Evolutionary conservation across 2,329 filamentous ascomycete genomes (phyloP).

Genomic region (Pestalotiopsis sp.): DNA sequence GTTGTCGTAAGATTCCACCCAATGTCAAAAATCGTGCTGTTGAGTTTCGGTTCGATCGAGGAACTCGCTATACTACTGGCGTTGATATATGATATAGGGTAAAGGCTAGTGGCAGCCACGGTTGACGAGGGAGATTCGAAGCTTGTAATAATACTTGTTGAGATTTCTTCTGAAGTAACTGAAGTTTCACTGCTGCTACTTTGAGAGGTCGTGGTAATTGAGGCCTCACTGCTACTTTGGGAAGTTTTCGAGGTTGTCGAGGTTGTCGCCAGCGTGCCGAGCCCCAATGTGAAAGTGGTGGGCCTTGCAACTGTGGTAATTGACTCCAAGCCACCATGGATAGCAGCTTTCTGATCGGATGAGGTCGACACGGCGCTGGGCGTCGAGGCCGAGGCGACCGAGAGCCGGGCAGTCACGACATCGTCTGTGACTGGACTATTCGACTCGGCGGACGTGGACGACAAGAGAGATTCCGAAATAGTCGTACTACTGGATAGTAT

Average conservation of each 20-base stretch:
- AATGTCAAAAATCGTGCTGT: background rate
- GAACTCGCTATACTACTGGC: background rate
- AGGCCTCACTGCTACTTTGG: background rate
- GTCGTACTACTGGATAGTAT: background rate
- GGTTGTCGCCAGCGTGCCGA: background rate
- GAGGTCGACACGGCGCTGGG: background rate
- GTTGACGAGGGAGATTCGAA: background rate
- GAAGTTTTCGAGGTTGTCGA: background rate
- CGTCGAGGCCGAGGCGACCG: background rate
- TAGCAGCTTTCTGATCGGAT: background rate
- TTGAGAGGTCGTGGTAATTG: background rate
- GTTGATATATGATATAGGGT: background rate
- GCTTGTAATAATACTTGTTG: background rate
- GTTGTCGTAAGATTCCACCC: background rate
- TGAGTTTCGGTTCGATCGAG: background rate
- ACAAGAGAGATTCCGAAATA: background rate
- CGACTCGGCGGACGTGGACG: background rate
- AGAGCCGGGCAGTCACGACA: background rate
- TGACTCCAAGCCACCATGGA: background rate
- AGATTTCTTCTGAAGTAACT: background rate
- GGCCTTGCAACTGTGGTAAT: background rate
- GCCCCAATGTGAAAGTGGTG: constrained; percentile 1
- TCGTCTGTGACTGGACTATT: background rate
- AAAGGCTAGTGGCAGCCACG: too few relatives aligned
- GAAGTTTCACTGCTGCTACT: background rate